Percentiles rank a stretch among this genome's conserved stretches.
Evolutionary conservation across 2,329 filamentous ascomycete genomes (phyloP).

Genomic region (Gremmenia infestans): DNA sequence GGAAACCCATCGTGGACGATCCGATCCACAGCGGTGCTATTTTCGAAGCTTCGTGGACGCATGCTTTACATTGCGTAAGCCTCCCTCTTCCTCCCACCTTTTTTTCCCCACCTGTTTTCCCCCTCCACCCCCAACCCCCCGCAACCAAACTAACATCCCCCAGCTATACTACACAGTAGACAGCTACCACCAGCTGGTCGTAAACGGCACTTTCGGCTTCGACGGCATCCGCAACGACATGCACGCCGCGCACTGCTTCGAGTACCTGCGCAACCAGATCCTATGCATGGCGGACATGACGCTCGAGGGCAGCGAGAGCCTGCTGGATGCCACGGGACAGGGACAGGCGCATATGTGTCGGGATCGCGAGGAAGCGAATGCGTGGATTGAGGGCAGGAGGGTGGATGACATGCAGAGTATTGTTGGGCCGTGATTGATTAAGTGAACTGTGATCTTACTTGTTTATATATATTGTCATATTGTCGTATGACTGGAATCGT

Average conservation of each 20-base stretch:
- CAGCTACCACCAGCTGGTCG: conserved; percentile 31
- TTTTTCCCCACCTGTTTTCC: neutral
- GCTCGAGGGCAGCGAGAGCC: conserved; percentile 26
- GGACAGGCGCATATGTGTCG: conserved; percentile 32
- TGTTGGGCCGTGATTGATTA: conserved; percentile 24
- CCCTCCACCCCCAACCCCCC: too few species aligned
- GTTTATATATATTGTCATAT: too few species aligned
- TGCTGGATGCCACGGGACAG: conserved; percentile 23
- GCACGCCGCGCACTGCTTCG: conserved; percentile 32
- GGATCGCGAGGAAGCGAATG: conserved; percentile 29
- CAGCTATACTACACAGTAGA: conserved; percentile 32
- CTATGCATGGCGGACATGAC: conserved; percentile 34
- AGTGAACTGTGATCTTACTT: too few species aligned
- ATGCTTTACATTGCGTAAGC: conserved; percentile 31
- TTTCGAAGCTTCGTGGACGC: conserved; percentile 33
- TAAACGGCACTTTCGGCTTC: conserved; percentile 27
- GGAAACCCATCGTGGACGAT: conserved; percentile 30
- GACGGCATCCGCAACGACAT: conserved; percentile 25
- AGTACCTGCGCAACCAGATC: conserved; percentile 31
- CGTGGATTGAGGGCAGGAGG: conserved; percentile 31
- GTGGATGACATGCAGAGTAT: conserved; percentile 33
- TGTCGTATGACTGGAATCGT: too few species aligned
- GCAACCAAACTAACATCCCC: neutral
- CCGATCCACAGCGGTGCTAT: conserved; percentile 28
- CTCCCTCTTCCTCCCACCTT: neutral